Evolutionary conservation across 495 filamentous ascomycete species (phyloP), one percentile per base, ranked within the genome.

Genomic region (Emericellopsis terricola): DNA sequence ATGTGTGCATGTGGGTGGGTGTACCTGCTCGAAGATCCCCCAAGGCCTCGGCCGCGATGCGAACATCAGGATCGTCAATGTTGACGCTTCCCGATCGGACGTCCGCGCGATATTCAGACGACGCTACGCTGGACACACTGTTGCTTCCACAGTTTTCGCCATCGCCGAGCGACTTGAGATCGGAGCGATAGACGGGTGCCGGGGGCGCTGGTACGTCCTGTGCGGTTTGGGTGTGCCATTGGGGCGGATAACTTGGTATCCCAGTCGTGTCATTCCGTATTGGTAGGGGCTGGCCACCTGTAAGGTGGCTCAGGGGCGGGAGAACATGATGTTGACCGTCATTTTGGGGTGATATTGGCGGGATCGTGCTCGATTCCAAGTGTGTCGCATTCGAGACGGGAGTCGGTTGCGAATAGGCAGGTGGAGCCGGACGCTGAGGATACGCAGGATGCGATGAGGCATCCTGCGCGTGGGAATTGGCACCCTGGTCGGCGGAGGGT

Each of bases 11-110:
- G n/a, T n/a, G n/a, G n/a, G n/a, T n/a, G n/a, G n/a, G n/a, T n/a
- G n/a, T 50, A 92, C 85, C 81, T 46, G 81, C 74, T 52, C 81
- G 73, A 34, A 94, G 65, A 37, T 82, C 80, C 23, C 79, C 78
- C 15, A 94, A 55, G 9, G 86, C 84, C 56, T 93, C 83, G 19
- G 84, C 85, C 18, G 84, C 86, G 47, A 77, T 60, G 19, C 75
- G 63, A 19, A 79, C 73, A 40, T 91, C 78, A 10, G 81, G 72
- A 48, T 94, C 84, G 45, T 94, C 84, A 42, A 87, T 71, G 30
- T 73, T 82, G 15, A 75, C 63, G 41, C 71, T 74, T 19, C 33
- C 11, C 19, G 33, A 18, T 51, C 57, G 6, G 61, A 57, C 33
- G 55, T 47, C 10, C 48, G 45, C 34, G 55, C 45, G 37, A 54